Evolutionary conservation across 208 protist genomes (phyloP).

Genomic region (Trypanosoma lewisi): DNA sequence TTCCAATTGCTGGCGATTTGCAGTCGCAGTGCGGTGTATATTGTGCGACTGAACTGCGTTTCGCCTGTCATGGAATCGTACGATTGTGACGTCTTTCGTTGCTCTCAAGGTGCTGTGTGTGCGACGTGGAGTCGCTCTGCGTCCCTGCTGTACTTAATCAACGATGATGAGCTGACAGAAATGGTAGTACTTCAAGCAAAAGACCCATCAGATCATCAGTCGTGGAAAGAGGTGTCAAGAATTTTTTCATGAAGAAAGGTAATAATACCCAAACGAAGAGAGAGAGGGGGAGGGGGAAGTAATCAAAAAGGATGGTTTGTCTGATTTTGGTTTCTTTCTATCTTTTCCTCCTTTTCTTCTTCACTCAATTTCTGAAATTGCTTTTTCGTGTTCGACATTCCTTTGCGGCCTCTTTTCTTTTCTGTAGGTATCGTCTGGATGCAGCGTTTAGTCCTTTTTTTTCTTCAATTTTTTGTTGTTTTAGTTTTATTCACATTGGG

Average conservation of each 20-base stretch:
- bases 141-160: conserved; percentile 70
- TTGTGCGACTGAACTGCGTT: conserved; percentile 80
- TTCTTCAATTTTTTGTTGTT: conserved; percentile 9
- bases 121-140: conserved; percentile 79
- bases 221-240: conserved; percentile 60
- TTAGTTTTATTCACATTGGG: conserved; percentile 6
- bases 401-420: too few species aligned
- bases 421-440: too few species aligned
- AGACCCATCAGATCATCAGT: conserved; percentile 77
- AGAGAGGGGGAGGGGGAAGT: background rate
- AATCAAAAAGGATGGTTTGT: background rate
- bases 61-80: conserved; percentile 53
- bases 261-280: too few species aligned
- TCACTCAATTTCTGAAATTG: background rate
- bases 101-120: conserved; percentile 60
- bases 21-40: conserved; percentile 66
- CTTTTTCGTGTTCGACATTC: background rate
- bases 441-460: background rate
- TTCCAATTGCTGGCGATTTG: conserved; percentile 85
- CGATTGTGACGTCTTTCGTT: conserved; percentile 67
- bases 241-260: conserved; percentile 9
- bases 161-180: conserved; percentile 43
- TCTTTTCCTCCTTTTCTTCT: background rate
- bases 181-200: conserved; percentile 69
- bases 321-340: background rate